phyloP scores from a whole-genome alignment of 1,139 yeast genomes.

The Geotrichum macrosporum region DNA sequence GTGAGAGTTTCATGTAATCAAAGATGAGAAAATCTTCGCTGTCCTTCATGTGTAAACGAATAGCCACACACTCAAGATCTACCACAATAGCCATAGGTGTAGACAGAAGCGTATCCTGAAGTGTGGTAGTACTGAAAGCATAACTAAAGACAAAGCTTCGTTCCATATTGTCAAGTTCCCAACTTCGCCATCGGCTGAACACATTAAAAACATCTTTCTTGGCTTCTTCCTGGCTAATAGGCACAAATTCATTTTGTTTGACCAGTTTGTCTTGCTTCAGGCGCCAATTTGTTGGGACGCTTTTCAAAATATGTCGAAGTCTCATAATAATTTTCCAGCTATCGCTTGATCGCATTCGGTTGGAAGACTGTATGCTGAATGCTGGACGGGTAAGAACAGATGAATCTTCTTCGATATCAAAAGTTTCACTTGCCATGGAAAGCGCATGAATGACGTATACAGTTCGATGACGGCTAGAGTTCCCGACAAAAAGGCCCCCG shows the following conservation, averaged over 20 bases:
- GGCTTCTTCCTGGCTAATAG: constrained; percentile 47
- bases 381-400: constrained; percentile 88
- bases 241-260: constrained; percentile 30
- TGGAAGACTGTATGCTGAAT: constrained; percentile 64
- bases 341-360: constrained; percentile 73
- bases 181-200: constrained; percentile 80
- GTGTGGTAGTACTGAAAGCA: constrained; percentile 28
- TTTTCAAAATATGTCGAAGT: constrained; percentile 63
- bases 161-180: constrained; percentile 70
- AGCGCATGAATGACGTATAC: constrained; percentile 46
- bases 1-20: constrained; percentile 33
- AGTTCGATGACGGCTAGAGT: constrained; percentile 22
- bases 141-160: constrained; percentile 43
- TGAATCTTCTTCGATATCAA: constrained; percentile 73
- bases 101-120: constrained; percentile 33
- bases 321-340: constrained; percentile 85
- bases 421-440: constrained; percentile 57
- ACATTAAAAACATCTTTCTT: constrained; percentile 51
- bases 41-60: constrained; percentile 32
- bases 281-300: constrained; percentile 56
- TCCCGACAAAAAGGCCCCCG: constrained; percentile 9
- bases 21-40: constrained; percentile 37
- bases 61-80: constrained; percentile 34
- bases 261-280: constrained; percentile 26
- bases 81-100: constrained; percentile 29